A percentile compares a stretch with the other conserved stretches of the same genome.
These are phyloP conservation scores for Artemisia argyi DNA, from an alignment of 129 eudicot species.

Conservation along the genomic window DNA sequence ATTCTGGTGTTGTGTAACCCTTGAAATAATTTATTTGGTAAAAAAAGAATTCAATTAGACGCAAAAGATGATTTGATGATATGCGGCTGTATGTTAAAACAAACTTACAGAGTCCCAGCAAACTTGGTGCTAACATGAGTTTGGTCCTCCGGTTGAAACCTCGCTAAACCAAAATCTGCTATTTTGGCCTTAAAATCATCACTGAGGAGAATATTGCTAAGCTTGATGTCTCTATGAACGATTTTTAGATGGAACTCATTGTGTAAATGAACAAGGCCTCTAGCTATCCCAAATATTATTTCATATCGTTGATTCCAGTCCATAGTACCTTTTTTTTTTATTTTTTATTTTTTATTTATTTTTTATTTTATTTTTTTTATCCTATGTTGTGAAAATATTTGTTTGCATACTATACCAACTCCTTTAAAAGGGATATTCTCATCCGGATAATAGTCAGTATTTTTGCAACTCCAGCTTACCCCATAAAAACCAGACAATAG, in stretches of 20 bases:
- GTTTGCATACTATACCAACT: not conserved
- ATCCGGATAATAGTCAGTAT: not conserved
- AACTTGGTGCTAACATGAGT: slow-evolving; percentile 73
- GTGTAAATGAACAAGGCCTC: slow-evolving; percentile 72
- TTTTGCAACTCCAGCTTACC: slow-evolving; percentile 34
- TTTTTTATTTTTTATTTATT: too few relatives aligned
- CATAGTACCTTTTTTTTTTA: slow-evolving; percentile 47
- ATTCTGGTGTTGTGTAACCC: slow-evolving; percentile 86
- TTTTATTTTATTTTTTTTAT: too few relatives aligned
- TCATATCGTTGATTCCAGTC: slow-evolving; percentile 62
- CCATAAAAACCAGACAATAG: slow-evolving; percentile 60
- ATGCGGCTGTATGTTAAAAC: not conserved
- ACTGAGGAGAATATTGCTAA: slow-evolving; percentile 65
- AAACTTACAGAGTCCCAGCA: slow-evolving; percentile 77
- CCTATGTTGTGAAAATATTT: slow-evolving; percentile 31
- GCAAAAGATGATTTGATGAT: not conserved
- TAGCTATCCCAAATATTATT: slow-evolving; percentile 61
- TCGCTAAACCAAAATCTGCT: slow-evolving; percentile 86
- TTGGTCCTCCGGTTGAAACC: slow-evolving; percentile 62
- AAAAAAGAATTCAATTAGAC: not conserved
- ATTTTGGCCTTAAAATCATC: slow-evolving; percentile 58
- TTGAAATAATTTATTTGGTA: slow-evolving; percentile 21
- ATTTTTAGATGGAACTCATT: slow-evolving; percentile 69
- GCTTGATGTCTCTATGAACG: slow-evolving; percentile 75
- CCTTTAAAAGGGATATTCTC: not conserved